Evolutionary conservation across 2,329 filamentous ascomycete genomes (phyloP).

Genomic region (Colletotrichum lupini): DNA sequence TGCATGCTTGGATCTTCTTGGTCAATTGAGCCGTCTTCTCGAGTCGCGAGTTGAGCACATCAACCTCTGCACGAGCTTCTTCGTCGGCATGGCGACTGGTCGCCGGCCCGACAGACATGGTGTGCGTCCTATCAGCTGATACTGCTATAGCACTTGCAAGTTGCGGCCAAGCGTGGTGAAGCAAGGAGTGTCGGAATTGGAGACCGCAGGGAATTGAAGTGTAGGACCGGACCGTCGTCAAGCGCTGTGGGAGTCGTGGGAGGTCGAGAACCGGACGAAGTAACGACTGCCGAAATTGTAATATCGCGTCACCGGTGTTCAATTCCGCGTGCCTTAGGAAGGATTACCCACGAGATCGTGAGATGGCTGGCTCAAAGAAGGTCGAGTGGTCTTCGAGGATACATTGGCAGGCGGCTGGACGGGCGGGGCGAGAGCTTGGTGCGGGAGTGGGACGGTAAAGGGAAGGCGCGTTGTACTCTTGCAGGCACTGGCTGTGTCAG

Average conservation of each 20-base stretch:
- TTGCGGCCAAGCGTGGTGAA: background rate
- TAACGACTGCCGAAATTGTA: background rate
- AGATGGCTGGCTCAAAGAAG: background rate
- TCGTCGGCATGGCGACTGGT: constrained; percentile 67
- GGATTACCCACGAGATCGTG: background rate
- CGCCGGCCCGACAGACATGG: constrained; percentile 64
- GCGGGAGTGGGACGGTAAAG: background rate
- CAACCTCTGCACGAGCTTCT: constrained; percentile 76
- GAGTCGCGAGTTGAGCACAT: constrained; percentile 77
- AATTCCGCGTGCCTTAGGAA: background rate
- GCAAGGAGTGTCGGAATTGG: background rate
- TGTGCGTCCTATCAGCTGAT: background rate
- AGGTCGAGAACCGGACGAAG: background rate
- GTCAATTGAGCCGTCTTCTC: constrained; percentile 94
- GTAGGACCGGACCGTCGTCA: background rate
- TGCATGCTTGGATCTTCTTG: constrained; percentile 92
- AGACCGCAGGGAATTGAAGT: background rate
- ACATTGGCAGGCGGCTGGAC: background rate
- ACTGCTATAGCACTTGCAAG: background rate
- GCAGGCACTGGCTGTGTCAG: background rate
- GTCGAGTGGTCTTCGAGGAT: background rate
- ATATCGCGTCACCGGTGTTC: background rate
- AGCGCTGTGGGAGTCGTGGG: background rate
- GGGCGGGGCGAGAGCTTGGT: background rate
- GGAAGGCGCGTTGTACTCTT: background rate